Percentiles rank a stretch among this genome's conserved stretches.
Conservation (phyloP, 2,329 filamentous ascomycete genomes). For the Rugonectria rugulosa region DNA sequence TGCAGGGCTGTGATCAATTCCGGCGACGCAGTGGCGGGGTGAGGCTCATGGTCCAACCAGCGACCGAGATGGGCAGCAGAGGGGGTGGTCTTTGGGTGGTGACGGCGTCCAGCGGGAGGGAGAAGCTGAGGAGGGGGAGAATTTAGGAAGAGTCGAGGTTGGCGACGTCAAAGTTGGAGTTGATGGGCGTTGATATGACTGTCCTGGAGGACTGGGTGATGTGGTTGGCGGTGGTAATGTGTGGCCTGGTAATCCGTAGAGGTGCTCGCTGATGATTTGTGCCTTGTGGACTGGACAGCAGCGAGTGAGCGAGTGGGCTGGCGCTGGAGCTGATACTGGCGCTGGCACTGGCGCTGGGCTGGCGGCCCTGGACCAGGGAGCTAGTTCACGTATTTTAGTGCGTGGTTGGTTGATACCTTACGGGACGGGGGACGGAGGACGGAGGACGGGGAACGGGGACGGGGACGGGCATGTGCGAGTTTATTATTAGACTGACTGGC, state of each 20-base stretch:
- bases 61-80: constrained; percentile 21
- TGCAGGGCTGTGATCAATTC: constrained; percentile 32
- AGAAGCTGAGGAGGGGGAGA: background rate
- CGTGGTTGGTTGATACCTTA: constrained; percentile 16
- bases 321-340: too few relatives aligned
- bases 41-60: constrained; percentile 39
- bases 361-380: too few relatives aligned
- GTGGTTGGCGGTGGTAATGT: constrained; percentile 1
- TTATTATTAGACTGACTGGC: constrained; percentile 5
- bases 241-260: constrained; percentile 19
- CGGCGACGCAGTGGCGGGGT: constrained; percentile 34
- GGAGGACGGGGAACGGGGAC: too few relatives aligned
- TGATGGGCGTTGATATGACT: constrained; percentile 1
- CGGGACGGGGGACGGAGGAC: constrained; percentile 10
- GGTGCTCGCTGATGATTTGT: too few relatives aligned
- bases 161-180: constrained; percentile 15
- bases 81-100: constrained; percentile 17
- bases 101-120: constrained; percentile 8
- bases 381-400: too few relatives aligned
- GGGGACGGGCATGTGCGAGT: constrained; percentile 11
- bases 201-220: too few relatives aligned
- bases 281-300: too few relatives aligned
- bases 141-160: constrained; percentile 13
- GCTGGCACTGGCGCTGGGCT: too few relatives aligned
- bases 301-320: constrained; percentile 4